Evolutionary conservation across 208 protist genomes (phyloP).

Genomic region (Blechomonas ayalai): DNA sequence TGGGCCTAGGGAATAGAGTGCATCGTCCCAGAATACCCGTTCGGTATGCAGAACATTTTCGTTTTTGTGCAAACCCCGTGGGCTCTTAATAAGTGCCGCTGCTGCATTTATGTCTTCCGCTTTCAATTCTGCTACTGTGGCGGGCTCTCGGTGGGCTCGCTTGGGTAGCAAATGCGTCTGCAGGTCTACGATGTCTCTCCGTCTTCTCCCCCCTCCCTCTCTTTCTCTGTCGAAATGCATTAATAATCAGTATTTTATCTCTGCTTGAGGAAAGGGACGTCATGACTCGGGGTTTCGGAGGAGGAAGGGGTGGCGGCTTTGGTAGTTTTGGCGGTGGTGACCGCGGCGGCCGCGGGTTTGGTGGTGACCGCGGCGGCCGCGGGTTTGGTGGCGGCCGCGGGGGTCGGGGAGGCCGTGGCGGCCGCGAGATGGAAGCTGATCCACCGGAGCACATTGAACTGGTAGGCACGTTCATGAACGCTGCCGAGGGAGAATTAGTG

Average conservation of each 20-base stretch:
- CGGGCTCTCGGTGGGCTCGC: no score
- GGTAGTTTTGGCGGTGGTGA: slow-evolving; percentile 18
- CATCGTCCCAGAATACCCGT: no score
- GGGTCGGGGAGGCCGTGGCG: slow-evolving; percentile 62
- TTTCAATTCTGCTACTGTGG: no score
- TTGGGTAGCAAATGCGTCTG: no score
- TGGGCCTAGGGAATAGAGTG: no score
- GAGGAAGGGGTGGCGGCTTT: slow-evolving; percentile 10
- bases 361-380: slow-evolving; percentile 24
- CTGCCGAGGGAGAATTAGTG: slow-evolving; percentile 84
- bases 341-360: slow-evolving; percentile 17
- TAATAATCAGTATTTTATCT: no score
- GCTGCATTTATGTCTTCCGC: no score
- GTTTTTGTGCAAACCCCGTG: no score
- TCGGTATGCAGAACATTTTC: no score
- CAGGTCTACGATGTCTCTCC: slow-evolving; percentile 2
- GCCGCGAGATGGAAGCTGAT: slow-evolving; percentile 61
- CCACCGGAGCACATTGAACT: slow-evolving; percentile 78
- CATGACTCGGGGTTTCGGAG: slow-evolving; percentile 4
- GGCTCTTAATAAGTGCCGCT: no score
- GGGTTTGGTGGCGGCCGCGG: slow-evolving; percentile 29
- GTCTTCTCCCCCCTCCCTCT: slow-evolving; percentile 2
- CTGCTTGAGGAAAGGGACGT: neutral
- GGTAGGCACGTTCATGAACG: slow-evolving; percentile 81
- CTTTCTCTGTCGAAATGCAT: no score